phyloP scores from a whole-genome alignment of 805 yeast species.

The Barnettozyma vustinii region DNA sequence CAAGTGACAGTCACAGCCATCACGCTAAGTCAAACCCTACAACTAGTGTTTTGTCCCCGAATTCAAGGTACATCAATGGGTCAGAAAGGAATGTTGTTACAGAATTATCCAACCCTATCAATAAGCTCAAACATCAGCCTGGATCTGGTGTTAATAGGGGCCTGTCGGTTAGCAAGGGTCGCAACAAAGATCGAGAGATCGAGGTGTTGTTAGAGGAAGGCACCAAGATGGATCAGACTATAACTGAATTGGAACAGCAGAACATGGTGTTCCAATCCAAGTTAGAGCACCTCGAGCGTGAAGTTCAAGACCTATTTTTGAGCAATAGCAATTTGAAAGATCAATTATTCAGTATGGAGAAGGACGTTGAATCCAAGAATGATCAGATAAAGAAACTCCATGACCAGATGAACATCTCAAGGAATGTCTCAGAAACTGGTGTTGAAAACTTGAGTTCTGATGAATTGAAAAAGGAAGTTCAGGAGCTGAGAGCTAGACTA shows the following conservation, averaged over 20 bases:
- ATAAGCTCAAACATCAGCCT: conserved; percentile 5
- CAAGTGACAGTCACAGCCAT: background rate
- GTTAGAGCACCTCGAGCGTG: conserved; percentile 23
- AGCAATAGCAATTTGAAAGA: conserved; percentile 18
- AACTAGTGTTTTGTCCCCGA: background rate
- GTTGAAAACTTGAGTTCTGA: conserved; percentile 27
- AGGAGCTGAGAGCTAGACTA: conserved; percentile 46
- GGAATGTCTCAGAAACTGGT: background rate
- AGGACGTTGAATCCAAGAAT: conserved; percentile 12
- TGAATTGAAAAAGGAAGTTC: conserved; percentile 31
- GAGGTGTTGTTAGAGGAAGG: conserved; percentile 41
- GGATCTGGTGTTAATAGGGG: conserved; percentile 18
- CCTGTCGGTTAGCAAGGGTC: conserved; percentile 21
- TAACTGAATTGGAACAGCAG: conserved; percentile 33
- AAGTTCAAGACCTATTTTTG: conserved; percentile 14
- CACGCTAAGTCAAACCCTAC: background rate
- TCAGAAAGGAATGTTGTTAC: conserved; percentile 12
- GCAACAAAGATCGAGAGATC: conserved; percentile 38
- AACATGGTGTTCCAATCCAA: conserved; percentile 23
- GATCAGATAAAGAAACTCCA: conserved; percentile 6
- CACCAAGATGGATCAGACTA: conserved; percentile 42
- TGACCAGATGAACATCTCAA: background rate
- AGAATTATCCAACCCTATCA: conserved; percentile 8
- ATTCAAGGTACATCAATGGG: conserved; percentile 1
- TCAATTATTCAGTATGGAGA: conserved; percentile 18